These are phyloP conservation scores for Curvularia sp. DNA, from an alignment of 2,329 filamentous ascomycete genomes.

Conservation along the genomic window DNA sequence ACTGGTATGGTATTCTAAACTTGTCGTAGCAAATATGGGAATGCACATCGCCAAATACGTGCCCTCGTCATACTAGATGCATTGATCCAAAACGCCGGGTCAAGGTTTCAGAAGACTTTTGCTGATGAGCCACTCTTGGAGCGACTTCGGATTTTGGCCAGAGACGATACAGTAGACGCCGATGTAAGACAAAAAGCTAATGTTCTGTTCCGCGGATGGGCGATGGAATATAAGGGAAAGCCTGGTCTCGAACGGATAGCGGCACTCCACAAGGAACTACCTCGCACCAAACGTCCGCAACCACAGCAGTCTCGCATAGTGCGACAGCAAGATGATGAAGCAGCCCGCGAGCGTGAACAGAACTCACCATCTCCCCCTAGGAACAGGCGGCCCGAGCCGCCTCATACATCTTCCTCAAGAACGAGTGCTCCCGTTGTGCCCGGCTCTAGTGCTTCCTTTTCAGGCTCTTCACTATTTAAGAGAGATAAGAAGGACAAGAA, in stretches of 20 bases:
- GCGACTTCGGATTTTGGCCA: slow-evolving; percentile 84
- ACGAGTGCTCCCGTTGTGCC: slow-evolving; percentile 38
- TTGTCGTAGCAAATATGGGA: slow-evolving; percentile 82
- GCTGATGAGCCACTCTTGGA: slow-evolving; percentile 92
- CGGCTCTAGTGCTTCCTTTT: slow-evolving; percentile 44
- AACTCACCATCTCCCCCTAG: slow-evolving; percentile 42
- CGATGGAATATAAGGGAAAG: slow-evolving; percentile 78
- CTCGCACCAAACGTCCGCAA: slow-evolving; percentile 65
- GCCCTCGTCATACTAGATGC: slow-evolving; percentile 89
- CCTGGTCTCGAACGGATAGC: slow-evolving; percentile 82
- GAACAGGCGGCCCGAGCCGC: slow-evolving; percentile 34
- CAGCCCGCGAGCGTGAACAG: slow-evolving; percentile 70
- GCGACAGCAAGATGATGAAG: slow-evolving; percentile 78
- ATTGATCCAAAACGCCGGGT: slow-evolving; percentile 91
- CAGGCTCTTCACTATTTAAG: slow-evolving; percentile 61
- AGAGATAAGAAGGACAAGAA: slow-evolving; percentile 64
- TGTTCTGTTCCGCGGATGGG: slow-evolving; percentile 86
- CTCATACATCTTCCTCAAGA: slow-evolving; percentile 41
- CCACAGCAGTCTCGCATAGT: slow-evolving; percentile 83
- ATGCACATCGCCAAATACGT: slow-evolving; percentile 87
- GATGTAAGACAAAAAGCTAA: slow-evolving; percentile 90
- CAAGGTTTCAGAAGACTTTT: slow-evolving; percentile 84
- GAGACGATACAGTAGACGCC: slow-evolving; percentile 81
- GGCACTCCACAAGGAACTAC: slow-evolving; percentile 75
- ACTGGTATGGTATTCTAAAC: slow-evolving; percentile 21